Conservation (phyloP, 495 filamentous ascomycete genomes). For the Penicillium steckii region DNA sequence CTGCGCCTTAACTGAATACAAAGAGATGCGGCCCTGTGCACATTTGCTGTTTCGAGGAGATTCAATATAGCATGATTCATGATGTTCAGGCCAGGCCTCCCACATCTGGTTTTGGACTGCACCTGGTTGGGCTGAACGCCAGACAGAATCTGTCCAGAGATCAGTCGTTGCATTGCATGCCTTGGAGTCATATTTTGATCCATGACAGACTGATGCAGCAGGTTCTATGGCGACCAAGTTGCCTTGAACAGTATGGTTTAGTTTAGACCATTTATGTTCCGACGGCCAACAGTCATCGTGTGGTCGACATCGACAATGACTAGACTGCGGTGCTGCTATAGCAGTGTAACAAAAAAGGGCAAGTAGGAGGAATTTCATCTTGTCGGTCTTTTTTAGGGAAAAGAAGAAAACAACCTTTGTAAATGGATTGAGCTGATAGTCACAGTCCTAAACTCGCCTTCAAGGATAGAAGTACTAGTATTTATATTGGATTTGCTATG, state of each 20-base stretch:
- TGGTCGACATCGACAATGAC: constrained; percentile 25
- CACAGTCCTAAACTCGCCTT: too few species aligned
- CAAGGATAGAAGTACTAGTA: too few species aligned
- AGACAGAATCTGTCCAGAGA: constrained; percentile 25
- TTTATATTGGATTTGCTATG: too few species aligned
- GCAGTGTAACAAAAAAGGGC: constrained; percentile 4
- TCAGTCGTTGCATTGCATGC: constrained; percentile 24
- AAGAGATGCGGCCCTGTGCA: constrained; percentile 30
- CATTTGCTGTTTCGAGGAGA: constrained; percentile 35
- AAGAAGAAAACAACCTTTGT: too few species aligned
- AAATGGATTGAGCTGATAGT: too few species aligned
- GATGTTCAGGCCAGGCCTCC: constrained; percentile 53
- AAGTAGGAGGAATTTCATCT: too few species aligned
- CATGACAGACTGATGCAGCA: constrained; percentile 42
- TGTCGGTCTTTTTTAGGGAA: too few species aligned
- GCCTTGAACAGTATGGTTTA: constrained; percentile 39
- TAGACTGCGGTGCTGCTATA: constrained; percentile 1
- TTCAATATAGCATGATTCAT: constrained; percentile 53
- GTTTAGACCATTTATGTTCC: constrained; percentile 28
- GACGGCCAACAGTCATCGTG: constrained; percentile 40
- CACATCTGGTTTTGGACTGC: constrained; percentile 43
- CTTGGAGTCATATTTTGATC: constrained; percentile 20
- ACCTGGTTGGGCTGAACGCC: constrained; percentile 30
- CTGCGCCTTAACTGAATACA: constrained; percentile 39
- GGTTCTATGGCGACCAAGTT: constrained; percentile 40